phyloP scores from a whole-genome alignment of 2,329 filamentous ascomycete genomes.

The Keithomyces neogunnii region DNA sequence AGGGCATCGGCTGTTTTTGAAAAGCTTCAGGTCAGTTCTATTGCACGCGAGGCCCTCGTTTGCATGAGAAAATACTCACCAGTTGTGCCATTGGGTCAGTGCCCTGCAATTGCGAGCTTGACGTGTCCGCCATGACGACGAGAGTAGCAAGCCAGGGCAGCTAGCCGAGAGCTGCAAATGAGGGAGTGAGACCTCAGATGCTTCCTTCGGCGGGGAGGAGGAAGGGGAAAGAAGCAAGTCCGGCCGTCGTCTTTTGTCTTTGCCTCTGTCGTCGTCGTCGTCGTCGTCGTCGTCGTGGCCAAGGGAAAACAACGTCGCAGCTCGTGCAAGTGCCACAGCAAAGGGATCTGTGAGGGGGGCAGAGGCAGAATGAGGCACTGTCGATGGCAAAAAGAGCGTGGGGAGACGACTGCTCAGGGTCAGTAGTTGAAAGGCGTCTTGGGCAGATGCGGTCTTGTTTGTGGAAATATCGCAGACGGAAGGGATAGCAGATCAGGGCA shows the following conservation, averaged over 20 bases:
- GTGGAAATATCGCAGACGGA: no score
- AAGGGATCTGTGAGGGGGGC: neutral
- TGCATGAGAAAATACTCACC: constrained; percentile 9
- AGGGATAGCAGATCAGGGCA: no score
- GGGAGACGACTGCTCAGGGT: no score
- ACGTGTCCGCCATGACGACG: constrained; percentile 17
- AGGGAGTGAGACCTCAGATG: constrained; percentile 3
- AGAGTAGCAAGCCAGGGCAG: constrained; percentile 10
- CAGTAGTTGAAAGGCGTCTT: no score
- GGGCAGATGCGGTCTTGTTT: no score
- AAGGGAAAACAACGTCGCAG: neutral
- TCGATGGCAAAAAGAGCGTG: neutral
- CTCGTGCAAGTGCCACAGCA: neutral
- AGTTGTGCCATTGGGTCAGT: constrained; percentile 11
- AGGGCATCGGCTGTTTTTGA: constrained; percentile 12
- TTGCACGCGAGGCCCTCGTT: neutral
- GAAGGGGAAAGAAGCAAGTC: no score
- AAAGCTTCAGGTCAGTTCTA: constrained; percentile 1
- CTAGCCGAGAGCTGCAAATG: constrained; percentile 3
- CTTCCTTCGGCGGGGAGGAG: neutral
- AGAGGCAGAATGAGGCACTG: neutral
- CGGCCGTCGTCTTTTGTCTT: no score
- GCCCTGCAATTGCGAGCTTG: constrained; percentile 14
- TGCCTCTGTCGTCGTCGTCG: neutral
- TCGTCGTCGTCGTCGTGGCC: neutral